Evolutionary conservation across 1,139 yeast genomes (phyloP).

Genomic region (Sugiyamaella neomexicana): DNA sequence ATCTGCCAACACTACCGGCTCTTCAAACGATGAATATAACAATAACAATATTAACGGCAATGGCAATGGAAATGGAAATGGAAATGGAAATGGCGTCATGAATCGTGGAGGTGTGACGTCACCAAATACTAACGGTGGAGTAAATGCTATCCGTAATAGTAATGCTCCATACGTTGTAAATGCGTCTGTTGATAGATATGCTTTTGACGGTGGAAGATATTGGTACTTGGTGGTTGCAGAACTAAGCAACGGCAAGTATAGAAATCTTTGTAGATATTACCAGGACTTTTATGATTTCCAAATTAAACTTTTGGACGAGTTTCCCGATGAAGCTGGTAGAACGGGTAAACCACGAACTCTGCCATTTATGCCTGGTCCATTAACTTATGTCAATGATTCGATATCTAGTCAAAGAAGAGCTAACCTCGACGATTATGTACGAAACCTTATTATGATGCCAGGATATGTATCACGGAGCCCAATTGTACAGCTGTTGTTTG

Average conservation of each 20-base stretch:
- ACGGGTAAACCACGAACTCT: conserved; percentile 73
- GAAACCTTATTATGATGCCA: conserved; percentile 73
- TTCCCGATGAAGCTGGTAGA: conserved; percentile 93
- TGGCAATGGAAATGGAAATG: conserved; percentile 2
- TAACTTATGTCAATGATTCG: conserved; percentile 86
- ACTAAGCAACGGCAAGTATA: conserved; percentile 63
- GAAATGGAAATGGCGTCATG: not conserved
- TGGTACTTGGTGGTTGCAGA: conserved; percentile 80
- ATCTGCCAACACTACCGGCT: conserved; percentile 13
- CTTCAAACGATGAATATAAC: conserved; percentile 8
- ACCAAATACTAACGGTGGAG: not conserved
- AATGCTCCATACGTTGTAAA: conserved; percentile 40
- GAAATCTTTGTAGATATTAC: conserved; percentile 83
- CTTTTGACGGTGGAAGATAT: conserved; percentile 81
- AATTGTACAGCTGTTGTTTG: conserved; percentile 71
- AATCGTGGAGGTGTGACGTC: not conserved
- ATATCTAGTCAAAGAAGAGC: conserved; percentile 82
- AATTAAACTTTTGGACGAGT: conserved; percentile 74
- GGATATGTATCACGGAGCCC: conserved; percentile 64
- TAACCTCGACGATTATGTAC: conserved; percentile 80
- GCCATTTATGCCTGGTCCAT: conserved; percentile 96
- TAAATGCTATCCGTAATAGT: conserved; percentile 5
- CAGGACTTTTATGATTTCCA: conserved; percentile 97
- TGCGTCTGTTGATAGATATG: conserved; percentile 79
- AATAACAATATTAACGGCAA: not conserved